A percentile compares a stretch with the other conserved stretches of the same genome.
These are phyloP conservation scores for Odontarrhena argentea DNA, from an alignment of 345 rosid genomes.

Conservation along the genomic window DNA sequence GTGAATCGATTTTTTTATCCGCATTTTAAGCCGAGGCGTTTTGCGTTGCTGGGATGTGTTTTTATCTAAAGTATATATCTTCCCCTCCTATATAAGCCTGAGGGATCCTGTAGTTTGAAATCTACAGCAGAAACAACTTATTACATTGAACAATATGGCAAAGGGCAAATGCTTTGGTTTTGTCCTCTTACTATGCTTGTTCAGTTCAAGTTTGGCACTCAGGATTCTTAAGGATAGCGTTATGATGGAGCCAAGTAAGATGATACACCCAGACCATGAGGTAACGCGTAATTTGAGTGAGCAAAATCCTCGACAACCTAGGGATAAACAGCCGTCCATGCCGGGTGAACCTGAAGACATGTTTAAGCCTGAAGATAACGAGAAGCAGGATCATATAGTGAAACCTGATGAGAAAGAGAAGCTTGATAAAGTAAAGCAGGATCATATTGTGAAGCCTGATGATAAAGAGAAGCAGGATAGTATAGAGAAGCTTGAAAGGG, in stretches of 20 bases:
- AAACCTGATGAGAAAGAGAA: neutral
- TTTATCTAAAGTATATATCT: conserved; percentile 3
- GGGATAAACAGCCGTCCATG: neutral
- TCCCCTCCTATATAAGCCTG: conserved; percentile 33
- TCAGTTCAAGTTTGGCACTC: conserved; percentile 47
- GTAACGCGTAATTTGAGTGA: conserved; percentile 18
- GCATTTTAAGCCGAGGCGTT: conserved; percentile 24
- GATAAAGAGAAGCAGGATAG: neutral
- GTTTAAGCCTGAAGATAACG: neutral
- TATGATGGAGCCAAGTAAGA: conserved; percentile 25
- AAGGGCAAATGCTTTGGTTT: conserved; percentile 37
- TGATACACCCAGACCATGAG: neutral
- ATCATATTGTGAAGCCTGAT: neutral
- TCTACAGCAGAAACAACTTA: conserved; percentile 22
- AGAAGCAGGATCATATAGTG: neutral
- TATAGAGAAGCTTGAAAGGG: no score
- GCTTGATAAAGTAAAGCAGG: neutral
- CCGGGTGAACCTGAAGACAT: neutral
- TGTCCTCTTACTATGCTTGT: conserved; percentile 44
- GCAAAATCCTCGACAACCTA: conserved; percentile 8
- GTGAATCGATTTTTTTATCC: conserved; percentile 22
- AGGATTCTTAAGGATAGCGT: conserved; percentile 47
- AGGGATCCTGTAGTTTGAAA: neutral
- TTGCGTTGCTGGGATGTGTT: conserved; percentile 27
- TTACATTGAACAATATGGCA: conserved; percentile 40